Evolutionary conservation across 495 filamentous ascomycete genomes (phyloP).

Genomic region (Trypethelium eluteriae): DNA sequence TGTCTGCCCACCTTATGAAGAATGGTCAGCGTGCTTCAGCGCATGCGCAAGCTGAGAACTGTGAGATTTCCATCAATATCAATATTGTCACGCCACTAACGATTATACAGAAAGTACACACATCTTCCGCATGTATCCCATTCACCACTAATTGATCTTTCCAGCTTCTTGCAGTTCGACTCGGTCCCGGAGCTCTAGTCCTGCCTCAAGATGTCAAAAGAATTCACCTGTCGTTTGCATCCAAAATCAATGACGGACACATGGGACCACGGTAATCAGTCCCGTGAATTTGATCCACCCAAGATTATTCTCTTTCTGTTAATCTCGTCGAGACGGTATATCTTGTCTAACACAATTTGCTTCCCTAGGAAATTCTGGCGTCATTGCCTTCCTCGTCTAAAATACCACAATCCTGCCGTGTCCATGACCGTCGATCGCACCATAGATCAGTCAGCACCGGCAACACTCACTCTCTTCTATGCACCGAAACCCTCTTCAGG

Average conservation of each 20-base stretch:
- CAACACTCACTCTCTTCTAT: conserved; percentile 46
- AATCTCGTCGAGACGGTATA: not conserved
- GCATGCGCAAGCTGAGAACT: conserved; percentile 68
- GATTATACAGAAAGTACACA: conserved; percentile 37
- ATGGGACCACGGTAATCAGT: conserved; percentile 64
- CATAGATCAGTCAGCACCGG: conserved; percentile 47
- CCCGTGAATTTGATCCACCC: not conserved
- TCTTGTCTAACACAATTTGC: not conserved
- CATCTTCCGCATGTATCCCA: conserved; percentile 13
- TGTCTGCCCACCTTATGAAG: conserved; percentile 30
- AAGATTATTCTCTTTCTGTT: not conserved
- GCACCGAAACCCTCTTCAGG: conserved; percentile 29
- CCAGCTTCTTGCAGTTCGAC: conserved; percentile 62
- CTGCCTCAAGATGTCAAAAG: conserved; percentile 72
- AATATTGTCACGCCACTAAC: not conserved
- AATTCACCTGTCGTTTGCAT: conserved; percentile 75
- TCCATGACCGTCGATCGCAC: conserved; percentile 73
- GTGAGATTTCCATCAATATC: conserved; percentile 45
- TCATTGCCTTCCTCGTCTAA: conserved; percentile 69
- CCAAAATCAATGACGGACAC: conserved; percentile 58
- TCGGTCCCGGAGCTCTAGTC: conserved; percentile 74
- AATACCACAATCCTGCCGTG: conserved; percentile 86
- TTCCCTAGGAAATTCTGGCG: conserved; percentile 74
- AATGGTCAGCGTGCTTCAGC: conserved; percentile 73
- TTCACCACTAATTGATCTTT: conserved; percentile 13